Evolutionary conservation across 495 filamentous ascomycete genomes (phyloP).

Genomic region (Aspergillus nidulans): DNA sequence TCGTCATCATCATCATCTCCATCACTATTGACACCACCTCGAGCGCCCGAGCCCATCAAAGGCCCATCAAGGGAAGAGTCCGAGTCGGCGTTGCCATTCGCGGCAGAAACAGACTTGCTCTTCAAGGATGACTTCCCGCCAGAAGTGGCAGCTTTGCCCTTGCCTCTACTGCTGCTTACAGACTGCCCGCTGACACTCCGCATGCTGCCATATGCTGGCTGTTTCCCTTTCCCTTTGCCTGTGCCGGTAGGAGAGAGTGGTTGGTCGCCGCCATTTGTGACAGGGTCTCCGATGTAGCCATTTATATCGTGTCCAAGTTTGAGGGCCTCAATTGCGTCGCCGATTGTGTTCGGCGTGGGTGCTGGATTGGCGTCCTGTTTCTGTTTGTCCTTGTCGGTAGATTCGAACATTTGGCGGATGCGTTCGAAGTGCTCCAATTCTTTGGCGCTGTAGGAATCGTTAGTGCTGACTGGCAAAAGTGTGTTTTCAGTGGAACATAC

Average conservation of each 20-base stretch:
- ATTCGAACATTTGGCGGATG: slow-evolving; percentile 79
- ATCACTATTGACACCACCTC: slow-evolving; percentile 36
- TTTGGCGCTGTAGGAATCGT: slow-evolving; percentile 60
- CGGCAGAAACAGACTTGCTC: slow-evolving; percentile 30
- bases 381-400: slow-evolving; percentile 40
- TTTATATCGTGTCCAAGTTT: slow-evolving; percentile 21
- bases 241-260: slow-evolving; percentile 1
- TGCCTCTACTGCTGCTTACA: slow-evolving; percentile 35
- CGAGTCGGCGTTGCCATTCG: slow-evolving; percentile 27
- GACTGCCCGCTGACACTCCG: slow-evolving; percentile 29
- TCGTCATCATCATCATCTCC: slow-evolving; percentile 10
- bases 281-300: slow-evolving; percentile 17
- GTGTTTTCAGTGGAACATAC: slow-evolving; percentile 32
- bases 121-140: slow-evolving; percentile 51
- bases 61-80: slow-evolving; percentile 37
- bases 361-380: slow-evolving; percentile 35
- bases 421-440: slow-evolving; percentile 88
- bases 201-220: slow-evolving; percentile 20
- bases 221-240: slow-evolving; percentile 27
- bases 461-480: slow-evolving; percentile 7
- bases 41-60: slow-evolving; percentile 25
- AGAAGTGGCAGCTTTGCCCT: slow-evolving; percentile 27
- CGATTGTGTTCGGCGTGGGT: slow-evolving; percentile 34
- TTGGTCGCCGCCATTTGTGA: slow-evolving; percentile 26
- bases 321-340: slow-evolving; percentile 36